Evolutionary conservation across 345 rosid genomes (phyloP), one percentile per base, ranked within the genome.

Genomic region (Iberis pinnata): DNA sequence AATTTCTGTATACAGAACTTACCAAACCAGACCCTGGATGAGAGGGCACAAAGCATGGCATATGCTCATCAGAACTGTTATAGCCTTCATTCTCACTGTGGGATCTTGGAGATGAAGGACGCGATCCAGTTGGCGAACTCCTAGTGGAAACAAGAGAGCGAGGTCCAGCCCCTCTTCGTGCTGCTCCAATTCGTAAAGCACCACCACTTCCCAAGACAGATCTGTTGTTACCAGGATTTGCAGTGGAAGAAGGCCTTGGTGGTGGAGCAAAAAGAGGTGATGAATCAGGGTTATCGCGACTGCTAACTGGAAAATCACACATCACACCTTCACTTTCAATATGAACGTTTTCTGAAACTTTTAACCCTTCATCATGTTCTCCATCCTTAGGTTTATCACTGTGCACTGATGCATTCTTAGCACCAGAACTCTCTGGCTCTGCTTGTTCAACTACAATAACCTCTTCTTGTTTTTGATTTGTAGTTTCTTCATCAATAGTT

Each of bases 31-130:
- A 46, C 65, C 88, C 99, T 56, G 77, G 74, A 68, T 78, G 88
- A 12, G 93, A 80, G 51, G 89, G 80, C 40, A 49, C 82, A 56
- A 57, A 86, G 68, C 85, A 87, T 31, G 96, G 78, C 57, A 67
- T 79, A 72, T 88, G 97, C 75, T 93, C 99, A 84, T 93, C 99
- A 25, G 97, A 92, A 67, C 99, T 93, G 64, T 93, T 93, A 50
- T 93, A 93, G 35, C 99, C 99, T 68, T 93, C 99, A 52, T 53
- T 74, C 55, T 93, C 97, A 72, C 65, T 78, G 49, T 75, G 97
- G 58, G 99, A 84, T 75, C 94, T 79, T 43, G 99, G 99, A 65
- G 99, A 88, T 46, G 97, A 93, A 58, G 99, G 99, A 37, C 81
- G 81, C 19, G 99, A 84, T 9, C 75, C 87, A 67, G 97, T 63